Percentiles rank a stretch among this genome's conserved stretches.
Conservation (phyloP, 768 basidiomycete species). For the Tylopilus vinaceipallidus region DNA sequence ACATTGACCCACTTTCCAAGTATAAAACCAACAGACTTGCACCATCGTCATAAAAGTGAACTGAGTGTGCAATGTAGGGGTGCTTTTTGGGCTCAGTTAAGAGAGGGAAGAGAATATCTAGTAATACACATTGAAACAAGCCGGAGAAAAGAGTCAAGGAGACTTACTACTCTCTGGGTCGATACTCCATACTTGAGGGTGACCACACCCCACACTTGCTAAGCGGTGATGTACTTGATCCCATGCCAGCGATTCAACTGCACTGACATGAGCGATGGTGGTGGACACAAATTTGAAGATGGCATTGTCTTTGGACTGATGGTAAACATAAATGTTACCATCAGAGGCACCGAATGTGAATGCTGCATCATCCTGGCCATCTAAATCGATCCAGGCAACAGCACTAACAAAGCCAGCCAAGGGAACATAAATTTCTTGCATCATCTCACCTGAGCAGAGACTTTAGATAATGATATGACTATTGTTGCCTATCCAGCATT, state of each 20-base stretch:
- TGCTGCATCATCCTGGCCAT: neutral
- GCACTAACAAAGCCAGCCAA: neutral
- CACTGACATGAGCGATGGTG: neutral
- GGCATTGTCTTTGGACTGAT: neutral
- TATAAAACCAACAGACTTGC: neutral
- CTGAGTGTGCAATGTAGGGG: neutral
- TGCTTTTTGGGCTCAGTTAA: neutral
- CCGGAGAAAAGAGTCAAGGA: neutral
- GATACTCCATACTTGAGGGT: neutral
- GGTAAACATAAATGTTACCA: neutral
- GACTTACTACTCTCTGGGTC: neutral
- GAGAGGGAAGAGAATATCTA: neutral
- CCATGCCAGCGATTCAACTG: neutral
- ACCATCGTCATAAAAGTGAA: constrained; percentile 4
- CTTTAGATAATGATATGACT: neutral
- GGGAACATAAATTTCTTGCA: neutral
- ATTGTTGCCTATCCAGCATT: neutral
- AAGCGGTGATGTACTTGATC: neutral
- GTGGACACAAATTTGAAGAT: neutral
- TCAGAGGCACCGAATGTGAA: neutral
- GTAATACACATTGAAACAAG: neutral
- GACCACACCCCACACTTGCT: neutral
- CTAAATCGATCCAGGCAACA: neutral
- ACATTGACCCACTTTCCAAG: constrained; percentile 2
- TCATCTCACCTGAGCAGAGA: neutral